Base-by-base conservation (phyloP, 2,329 filamentous ascomycete genomes). In the Colletotrichum magnum region DNA sequence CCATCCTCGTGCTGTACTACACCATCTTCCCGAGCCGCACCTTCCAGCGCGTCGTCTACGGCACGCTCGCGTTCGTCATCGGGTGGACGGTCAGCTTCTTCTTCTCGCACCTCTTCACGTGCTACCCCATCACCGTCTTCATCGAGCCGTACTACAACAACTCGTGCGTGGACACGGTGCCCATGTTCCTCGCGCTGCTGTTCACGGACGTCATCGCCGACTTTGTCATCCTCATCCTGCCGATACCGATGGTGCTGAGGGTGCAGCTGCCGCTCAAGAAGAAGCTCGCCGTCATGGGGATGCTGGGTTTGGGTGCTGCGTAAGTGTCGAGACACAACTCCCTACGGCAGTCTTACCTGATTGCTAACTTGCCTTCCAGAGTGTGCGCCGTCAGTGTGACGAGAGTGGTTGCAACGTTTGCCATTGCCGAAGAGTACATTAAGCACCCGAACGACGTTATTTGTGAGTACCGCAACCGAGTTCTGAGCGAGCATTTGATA, bases 1-100 rank as follows among this genome's bases (percentile, higher is more conserved):
- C 76, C 36, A 77, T 80, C 39, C 72, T 80, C 41, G 71, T 80
- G 6, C 73, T 79, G 1, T 80, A 80, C 70, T 73, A 76, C 10
- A 75, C 75, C 13, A 78, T 80, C 15, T 79, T 80, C 70, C 69
- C 71, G 12, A 68, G 70, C 18, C 73, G 75, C 18, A 75, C 73
- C 50, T 74, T 75, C 54, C 75, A 75, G 18, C 76, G 72, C 56
- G 58, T 74, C 4, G 73, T 73, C 10, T 77, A 73, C 71, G 70
- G 71, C 13, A 58, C 78, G 16, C 70, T 76, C 24, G 67, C 64
- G 24, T 70, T 69, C 51, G 73, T 79, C 28, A 58, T 64, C 4
- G 59, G 58, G 41, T 76, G 74, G 74, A 70, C 73, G 1, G 51
- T 75, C 50, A 72, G 74, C 41, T 76, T 73, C 63, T 75, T 75